These are phyloP conservation scores for Globisporangium megalacanthum DNA, from an alignment of 352 stramenopile genomes.

Conservation along the genomic window DNA sequence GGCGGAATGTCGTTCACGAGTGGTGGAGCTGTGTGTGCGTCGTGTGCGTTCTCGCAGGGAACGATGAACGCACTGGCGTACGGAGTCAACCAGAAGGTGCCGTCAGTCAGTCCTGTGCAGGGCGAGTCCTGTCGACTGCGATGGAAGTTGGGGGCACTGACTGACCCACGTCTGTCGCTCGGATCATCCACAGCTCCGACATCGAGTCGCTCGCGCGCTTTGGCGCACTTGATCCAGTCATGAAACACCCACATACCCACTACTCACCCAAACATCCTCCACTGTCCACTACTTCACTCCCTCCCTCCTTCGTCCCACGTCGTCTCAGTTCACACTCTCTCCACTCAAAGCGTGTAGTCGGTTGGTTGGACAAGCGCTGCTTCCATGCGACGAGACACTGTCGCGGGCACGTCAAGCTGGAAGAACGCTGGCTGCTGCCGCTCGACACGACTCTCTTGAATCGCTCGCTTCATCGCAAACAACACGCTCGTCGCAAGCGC, in stretches of 20 bases:
- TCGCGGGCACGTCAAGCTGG: slow-evolving; percentile 38
- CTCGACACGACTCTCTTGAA: slow-evolving; percentile 82
- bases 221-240: not conserved
- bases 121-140: not conserved
- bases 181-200: slow-evolving; percentile 6
- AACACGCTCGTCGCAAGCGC: slow-evolving; percentile 93
- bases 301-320: not conserved
- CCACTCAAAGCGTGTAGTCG: slow-evolving; percentile 21
- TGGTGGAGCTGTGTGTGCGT: not conserved
- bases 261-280: not conserved
- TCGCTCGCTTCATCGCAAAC: slow-evolving; percentile 94
- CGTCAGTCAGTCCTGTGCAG: not conserved
- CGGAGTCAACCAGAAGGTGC: slow-evolving; percentile 58
- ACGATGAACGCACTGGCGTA: slow-evolving; percentile 55
- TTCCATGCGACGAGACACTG: slow-evolving; percentile 28
- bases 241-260: not conserved
- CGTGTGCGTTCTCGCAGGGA: slow-evolving; percentile 23
- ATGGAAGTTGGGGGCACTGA: not conserved
- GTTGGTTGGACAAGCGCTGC: slow-evolving; percentile 19
- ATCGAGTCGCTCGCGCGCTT: slow-evolving; percentile 6
- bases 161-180: not conserved
- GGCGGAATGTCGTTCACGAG: not conserved
- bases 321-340: not conserved
- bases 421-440: slow-evolving; percentile 33
- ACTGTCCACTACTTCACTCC: not conserved